A percentile compares a stretch with the other conserved stretches of the same genome.
Evolutionary conservation across 78 protist genomes (phyloP).

Genomic region (Cavenderia fasciculata): DNA sequence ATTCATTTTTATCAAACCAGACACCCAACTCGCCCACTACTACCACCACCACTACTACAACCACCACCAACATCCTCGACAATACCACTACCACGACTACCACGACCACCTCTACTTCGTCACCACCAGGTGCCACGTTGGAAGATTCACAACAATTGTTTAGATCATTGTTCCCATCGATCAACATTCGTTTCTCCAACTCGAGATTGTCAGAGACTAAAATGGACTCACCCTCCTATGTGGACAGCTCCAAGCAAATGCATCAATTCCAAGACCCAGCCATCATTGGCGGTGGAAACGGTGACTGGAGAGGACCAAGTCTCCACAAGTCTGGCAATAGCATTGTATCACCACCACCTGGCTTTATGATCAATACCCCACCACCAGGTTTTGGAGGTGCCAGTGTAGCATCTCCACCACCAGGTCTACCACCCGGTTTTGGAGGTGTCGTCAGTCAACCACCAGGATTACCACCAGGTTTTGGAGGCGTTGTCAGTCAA

Average conservation of each 20-base stretch:
- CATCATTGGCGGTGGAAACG: background rate
- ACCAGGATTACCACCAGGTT: conserved; percentile 30
- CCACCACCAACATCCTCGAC: conserved; percentile 9
- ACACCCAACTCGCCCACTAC: too few species aligned
- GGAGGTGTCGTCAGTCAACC: background rate
- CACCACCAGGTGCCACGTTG: background rate
- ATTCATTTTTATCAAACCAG: too few species aligned
- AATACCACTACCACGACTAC: background rate
- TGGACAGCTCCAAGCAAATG: background rate
- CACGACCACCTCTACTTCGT: too few species aligned
- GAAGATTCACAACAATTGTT: conserved; percentile 64
- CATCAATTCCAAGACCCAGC: conserved; percentile 46
- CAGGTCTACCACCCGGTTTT: conserved; percentile 11
- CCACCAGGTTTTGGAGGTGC: conserved; percentile 77
- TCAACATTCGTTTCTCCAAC: conserved; percentile 56
- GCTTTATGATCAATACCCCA: background rate
- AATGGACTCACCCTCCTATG: background rate
- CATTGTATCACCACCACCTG: conserved; percentile 60
- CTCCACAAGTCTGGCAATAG: conserved; percentile 22
- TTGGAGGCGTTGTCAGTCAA: background rate
- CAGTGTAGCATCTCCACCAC: conserved; percentile 32
- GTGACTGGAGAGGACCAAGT: conserved; percentile 22
- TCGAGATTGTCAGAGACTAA: too few species aligned
- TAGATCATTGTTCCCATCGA: conserved; percentile 68
- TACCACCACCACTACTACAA: too few species aligned